Percentiles rank a stretch among this genome's conserved stretches.
phyloP scores from a whole-genome alignment of 495 filamentous ascomycete species.

The Astrothelium macrocarpum region DNA sequence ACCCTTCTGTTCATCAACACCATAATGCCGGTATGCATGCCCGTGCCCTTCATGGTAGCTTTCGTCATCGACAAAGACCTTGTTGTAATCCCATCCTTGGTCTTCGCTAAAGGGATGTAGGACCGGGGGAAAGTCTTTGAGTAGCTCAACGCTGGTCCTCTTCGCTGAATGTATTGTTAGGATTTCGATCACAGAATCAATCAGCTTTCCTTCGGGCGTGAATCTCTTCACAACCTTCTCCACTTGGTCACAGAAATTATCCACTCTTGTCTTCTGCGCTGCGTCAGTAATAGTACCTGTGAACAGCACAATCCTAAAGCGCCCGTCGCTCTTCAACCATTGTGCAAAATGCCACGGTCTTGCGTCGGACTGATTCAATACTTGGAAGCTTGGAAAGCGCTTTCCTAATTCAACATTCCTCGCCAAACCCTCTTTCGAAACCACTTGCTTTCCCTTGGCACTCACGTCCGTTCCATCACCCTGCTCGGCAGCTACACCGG shows the following conservation, averaged over 20 bases:
- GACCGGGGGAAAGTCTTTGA: conserved; percentile 45
- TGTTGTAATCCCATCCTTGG: conserved; percentile 55
- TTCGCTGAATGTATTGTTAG: conserved; percentile 51
- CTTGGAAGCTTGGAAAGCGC: conserved; percentile 27
- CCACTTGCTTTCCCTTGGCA: conserved; percentile 29
- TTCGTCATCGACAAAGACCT: conserved; percentile 55
- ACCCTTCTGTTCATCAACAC: conserved; percentile 48
- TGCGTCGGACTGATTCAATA: conserved; percentile 28
- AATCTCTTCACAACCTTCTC: conserved; percentile 35
- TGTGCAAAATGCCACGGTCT: conserved; percentile 27
- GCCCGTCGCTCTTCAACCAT: conserved; percentile 45
- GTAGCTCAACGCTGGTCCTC: conserved; percentile 42
- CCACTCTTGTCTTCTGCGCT: conserved; percentile 37
- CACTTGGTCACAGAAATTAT: conserved; percentile 35
- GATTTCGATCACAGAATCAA: conserved; percentile 45
- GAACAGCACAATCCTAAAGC: conserved; percentile 57
- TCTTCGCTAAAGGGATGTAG: conserved; percentile 49
- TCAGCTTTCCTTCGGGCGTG: conserved; percentile 33
- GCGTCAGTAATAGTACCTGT: conserved; percentile 47
- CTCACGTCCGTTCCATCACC: conserved; percentile 36
- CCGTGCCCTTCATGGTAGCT: conserved; percentile 51
- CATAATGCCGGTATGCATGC: conserved; percentile 53
- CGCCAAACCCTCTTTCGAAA: conserved; percentile 23
- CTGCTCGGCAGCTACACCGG: conserved; percentile 26
- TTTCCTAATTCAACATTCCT: conserved; percentile 26